These are phyloP conservation scores for Moricandia arvensis DNA, from an alignment of 345 rosid species.

Conservation along the genomic window DNA sequence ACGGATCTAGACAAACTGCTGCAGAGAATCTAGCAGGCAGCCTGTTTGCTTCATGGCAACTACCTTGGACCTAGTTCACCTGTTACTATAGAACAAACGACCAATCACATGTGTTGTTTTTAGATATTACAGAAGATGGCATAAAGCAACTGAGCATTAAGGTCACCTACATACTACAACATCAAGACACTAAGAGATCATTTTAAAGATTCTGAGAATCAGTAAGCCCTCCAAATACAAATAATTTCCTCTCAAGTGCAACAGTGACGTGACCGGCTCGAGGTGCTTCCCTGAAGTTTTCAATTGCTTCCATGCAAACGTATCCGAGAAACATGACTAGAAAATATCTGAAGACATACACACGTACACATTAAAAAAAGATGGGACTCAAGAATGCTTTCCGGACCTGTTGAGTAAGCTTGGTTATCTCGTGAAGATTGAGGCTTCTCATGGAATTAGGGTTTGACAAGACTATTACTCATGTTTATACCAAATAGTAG, in stretches of 20 bases:
- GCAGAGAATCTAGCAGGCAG: slow-evolving; percentile 95
- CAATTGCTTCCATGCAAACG: slow-evolving; percentile 78
- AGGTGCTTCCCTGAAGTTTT: slow-evolving; percentile 74
- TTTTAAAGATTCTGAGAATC: slow-evolving; percentile 53
- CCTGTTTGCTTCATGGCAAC: slow-evolving; percentile 55
- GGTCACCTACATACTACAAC: no score
- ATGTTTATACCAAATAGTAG: background rate
- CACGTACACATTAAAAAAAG: background rate
- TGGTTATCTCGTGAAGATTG: slow-evolving; percentile 95
- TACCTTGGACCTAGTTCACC: slow-evolving; percentile 74
- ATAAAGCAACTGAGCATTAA: no score
- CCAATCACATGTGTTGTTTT: background rate
- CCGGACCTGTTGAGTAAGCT: slow-evolving; percentile 84
- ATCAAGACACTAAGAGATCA: no score
- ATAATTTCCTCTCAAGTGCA: slow-evolving; percentile 73
- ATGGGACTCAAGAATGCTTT: slow-evolving; percentile 2
- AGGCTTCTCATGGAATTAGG: slow-evolving; percentile 44
- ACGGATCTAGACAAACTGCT: no score
- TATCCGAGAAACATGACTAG: slow-evolving; percentile 47
- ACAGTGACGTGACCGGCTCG: slow-evolving; percentile 88
- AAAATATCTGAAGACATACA: slow-evolving; percentile 16
- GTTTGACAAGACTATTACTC: background rate
- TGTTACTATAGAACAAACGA: slow-evolving; percentile 50
- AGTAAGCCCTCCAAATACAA: slow-evolving; percentile 79
- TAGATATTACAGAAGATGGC: background rate